Base-by-base conservation (phyloP, 306 rosid genomes). In the Castanea crenata region DNA sequence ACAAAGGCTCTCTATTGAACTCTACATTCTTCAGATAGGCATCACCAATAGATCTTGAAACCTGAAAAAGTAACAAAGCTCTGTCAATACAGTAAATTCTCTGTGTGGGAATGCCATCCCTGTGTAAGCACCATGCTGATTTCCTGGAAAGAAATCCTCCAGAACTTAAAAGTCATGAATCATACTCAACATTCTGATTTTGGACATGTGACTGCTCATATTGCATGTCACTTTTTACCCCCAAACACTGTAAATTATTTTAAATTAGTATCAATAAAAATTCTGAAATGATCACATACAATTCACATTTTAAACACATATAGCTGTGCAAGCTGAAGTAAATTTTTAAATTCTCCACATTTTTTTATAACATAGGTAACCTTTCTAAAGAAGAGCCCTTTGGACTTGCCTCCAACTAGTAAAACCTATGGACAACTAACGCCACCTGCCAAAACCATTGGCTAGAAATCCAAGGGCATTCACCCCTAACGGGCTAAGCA, bases 1-100 rank as follows among this genome's bases (percentile, higher is more conserved):
- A 51, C 11, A 96, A 85, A 74, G 99, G 99, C 78, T 89, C 91
- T 82, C 76, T 81, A 79, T 96, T 93, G 77, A 96, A 96, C 86
- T 93, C 97, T 61, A 81, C 75, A 76, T 73, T 92, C 85, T 96
- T 96, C 79, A 96, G 85, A 84, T 96, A 96, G 18, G 99, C 99
- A 85, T 96, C 99, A 12, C 99, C 99, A 55, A 96, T 83, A 77
- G 99, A 93, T 86, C 99, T 92, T 62, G 98, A 96, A 86, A 96
- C 82, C 99, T 95, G 81, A 78, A 87, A 78, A 55, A 75, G 35
- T 76, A 81, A 73, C 77, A 80, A 68, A 57, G n/a, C 78, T 52
- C 27, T 21, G 19, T 72, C 55, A 79, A 32, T 5, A 72, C 29
- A 32, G 64, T n/a, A 55, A 49, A 4, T 21, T 68, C 15, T 68